Base-by-base conservation (phyloP, 2,329 filamentous ascomycete genomes). In the Teratosphaeria zuluensis region DNA sequence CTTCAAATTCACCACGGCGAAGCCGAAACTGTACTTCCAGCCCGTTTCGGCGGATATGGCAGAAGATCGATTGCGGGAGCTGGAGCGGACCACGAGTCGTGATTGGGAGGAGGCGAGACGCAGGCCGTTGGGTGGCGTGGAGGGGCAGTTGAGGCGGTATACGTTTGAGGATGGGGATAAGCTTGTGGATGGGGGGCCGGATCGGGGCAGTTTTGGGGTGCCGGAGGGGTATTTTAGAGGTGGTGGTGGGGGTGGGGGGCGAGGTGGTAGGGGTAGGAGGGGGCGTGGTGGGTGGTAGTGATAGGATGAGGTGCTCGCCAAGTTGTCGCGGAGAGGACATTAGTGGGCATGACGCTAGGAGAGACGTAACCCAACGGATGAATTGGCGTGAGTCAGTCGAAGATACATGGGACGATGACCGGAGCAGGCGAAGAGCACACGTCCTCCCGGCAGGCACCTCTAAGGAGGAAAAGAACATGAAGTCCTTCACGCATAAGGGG, bases 11-110 rank as follows among this genome's bases (percentile, higher is more conserved):
- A 88, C 85, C 0, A 76, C 75, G 1, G 73, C 83, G 0, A 86
- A 86, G 66, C 85, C 85, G 0, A 82, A 83, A 62, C 72, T 88
- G 14, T 88, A 87, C 71, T 88, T 78, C 71, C 76, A 82, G 51
- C 84, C 88, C 1, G 88, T 90, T 0, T 71, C 83, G 0, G 79
- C 84, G 5, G 81, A 85, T 0, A 75, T 91, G 5, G 87, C 82
- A 0, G 78, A 82, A 16, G 79, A 80, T 53, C 84, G 92, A 12
- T 75, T 91, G 4, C 83, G 86, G 58, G 78, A 78, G 55, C 76
- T 88, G 16, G 77, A 80, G 16, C 68, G 72, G 4, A 71, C 72
- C 56, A 78, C 76, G 12, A 73, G 70, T 57, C 65, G 72, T 16
- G 72, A 76, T 53, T 79, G 76, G 77, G 64, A 60, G 12, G 57